Evolutionary conservation across 1,284 basidiomycete genomes (phyloP).

Genomic region (Ustilago tritici): DNA sequence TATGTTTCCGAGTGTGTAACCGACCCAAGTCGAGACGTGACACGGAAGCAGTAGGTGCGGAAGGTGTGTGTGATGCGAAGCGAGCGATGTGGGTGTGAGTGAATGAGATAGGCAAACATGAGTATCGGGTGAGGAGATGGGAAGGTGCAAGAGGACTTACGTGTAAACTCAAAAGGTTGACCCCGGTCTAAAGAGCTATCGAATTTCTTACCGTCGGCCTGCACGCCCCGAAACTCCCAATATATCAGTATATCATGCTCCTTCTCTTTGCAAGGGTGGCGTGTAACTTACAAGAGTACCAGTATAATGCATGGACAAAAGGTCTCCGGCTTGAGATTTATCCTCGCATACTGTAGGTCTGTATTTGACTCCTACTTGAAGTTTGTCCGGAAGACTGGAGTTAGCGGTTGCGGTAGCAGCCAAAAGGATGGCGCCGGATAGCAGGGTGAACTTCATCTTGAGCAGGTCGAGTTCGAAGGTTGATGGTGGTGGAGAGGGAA

Average conservation of each 20-base stretch:
- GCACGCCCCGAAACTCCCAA: too few relatives aligned
- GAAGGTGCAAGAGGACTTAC: slow-evolving; percentile 21
- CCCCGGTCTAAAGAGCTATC: slow-evolving; percentile 79
- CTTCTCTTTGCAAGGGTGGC: too few relatives aligned
- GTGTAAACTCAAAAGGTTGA: slow-evolving; percentile 73
- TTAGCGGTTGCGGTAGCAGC: slow-evolving; percentile 49
- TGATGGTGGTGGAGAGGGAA: background rate
- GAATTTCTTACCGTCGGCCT: slow-evolving; percentile 79
- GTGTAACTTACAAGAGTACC: slow-evolving; percentile 73
- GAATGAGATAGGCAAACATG: background rate
- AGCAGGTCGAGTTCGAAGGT: background rate
- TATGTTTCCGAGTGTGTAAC: background rate
- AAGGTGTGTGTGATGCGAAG: background rate
- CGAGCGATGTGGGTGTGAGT: too few relatives aligned
- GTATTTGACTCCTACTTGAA: slow-evolving; percentile 71
- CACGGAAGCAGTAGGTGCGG: too few relatives aligned
- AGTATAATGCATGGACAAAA: slow-evolving; percentile 78
- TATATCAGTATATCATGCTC: background rate
- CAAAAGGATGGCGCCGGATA: slow-evolving; percentile 19
- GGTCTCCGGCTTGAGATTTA: slow-evolving; percentile 77
- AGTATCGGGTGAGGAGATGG: background rate
- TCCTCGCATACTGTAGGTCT: slow-evolving; percentile 74
- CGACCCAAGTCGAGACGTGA: too few relatives aligned
- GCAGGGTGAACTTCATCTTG: slow-evolving; percentile 24
- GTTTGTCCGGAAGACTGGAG: slow-evolving; percentile 37